A percentile compares a stretch with the other conserved stretches of the same genome.
phyloP scores from a whole-genome alignment of 495 filamentous ascomycete species.

The Choiromyces venosus region DNA sequence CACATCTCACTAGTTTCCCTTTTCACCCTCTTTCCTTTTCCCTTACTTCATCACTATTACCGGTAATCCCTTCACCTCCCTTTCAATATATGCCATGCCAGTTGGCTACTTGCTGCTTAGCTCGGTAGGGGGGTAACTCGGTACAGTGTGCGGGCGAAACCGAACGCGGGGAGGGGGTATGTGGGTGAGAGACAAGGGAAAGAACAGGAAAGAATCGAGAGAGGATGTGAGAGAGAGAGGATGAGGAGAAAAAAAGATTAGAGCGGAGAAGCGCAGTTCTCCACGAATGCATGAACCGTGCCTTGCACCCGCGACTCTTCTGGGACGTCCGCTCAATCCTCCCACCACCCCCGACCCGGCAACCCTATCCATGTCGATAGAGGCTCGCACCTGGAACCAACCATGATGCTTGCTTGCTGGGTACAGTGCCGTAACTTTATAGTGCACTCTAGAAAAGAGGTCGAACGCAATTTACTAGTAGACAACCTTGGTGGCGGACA shows the following conservation, averaged over 20 bases:
- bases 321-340: slow-evolving; percentile 24
- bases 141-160: slow-evolving; percentile 31
- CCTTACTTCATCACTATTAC: background rate
- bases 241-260: slow-evolving; percentile 15
- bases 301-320: slow-evolving; percentile 39
- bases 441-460: slow-evolving; percentile 29
- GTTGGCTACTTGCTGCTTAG: background rate
- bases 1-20: background rate
- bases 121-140: background rate
- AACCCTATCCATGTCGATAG: slow-evolving; percentile 38
- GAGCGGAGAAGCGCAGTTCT: slow-evolving; percentile 7
- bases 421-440: background rate
- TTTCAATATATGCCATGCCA: background rate
- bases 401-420: slow-evolving; percentile 5
- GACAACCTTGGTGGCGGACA: slow-evolving; percentile 37
- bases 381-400: slow-evolving; percentile 35
- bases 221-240: slow-evolving; percentile 21
- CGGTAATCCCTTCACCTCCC: background rate
- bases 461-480: slow-evolving; percentile 40
- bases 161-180: slow-evolving; percentile 35
- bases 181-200: slow-evolving; percentile 1
- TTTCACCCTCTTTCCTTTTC: background rate
- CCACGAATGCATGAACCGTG: slow-evolving; percentile 39
- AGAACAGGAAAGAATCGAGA: slow-evolving; percentile 8
- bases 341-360: slow-evolving; percentile 36